Base-by-base conservation (phyloP, 2,329 filamentous ascomycete genomes). In the Diaporthe humulicola region DNA sequence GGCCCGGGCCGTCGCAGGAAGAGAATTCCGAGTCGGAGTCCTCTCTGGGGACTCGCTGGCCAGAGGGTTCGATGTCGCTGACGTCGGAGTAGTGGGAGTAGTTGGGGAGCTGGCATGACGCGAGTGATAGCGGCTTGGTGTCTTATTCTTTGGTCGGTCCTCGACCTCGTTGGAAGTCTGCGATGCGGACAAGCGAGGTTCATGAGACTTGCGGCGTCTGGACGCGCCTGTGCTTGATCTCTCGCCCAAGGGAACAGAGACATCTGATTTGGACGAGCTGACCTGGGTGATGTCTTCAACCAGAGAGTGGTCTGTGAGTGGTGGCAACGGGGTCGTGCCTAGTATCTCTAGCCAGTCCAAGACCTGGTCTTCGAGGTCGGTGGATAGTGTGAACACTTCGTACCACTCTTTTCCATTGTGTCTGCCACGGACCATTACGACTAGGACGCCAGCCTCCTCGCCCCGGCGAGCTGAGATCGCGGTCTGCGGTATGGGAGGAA, bases 341-440 rank as follows among this genome's bases (percentile, higher is more conserved):
- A 98, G 86, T 84, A 98, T 94, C 52, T 94, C 90, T 50, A 98
- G 87, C 97, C 97, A 99, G 83, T 98, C 97, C 22, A 90, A 86
- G 8, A 93, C 92, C 75, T 95, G 92, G 73, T 94, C 92, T 76
- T 95, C 93, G 80, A 94, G 91, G 71, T 96, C 93, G 3, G 94
- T 91, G 14, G 88, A 90, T 22, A 98, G 87, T n/a, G 91, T 93
- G 74, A 98, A 86, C 9, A 98, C 86, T 84, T 99, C 96, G 76
- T 92, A 92, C 96, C 96, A 98, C 77, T 94, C 91, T 70, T 89
- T 86, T 10, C 88, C 89, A 50, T 91, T 90, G 76, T 90, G 84
- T 3, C 87, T 86, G 54, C 95, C 95, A 74, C 95, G 92, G 72
- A 98, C 89, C 96, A 98, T 98, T 75, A 98, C 86, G 12, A 98